Conservation (phyloP, 257 asterid genomes). For the Solanum habrochaites region DNA sequence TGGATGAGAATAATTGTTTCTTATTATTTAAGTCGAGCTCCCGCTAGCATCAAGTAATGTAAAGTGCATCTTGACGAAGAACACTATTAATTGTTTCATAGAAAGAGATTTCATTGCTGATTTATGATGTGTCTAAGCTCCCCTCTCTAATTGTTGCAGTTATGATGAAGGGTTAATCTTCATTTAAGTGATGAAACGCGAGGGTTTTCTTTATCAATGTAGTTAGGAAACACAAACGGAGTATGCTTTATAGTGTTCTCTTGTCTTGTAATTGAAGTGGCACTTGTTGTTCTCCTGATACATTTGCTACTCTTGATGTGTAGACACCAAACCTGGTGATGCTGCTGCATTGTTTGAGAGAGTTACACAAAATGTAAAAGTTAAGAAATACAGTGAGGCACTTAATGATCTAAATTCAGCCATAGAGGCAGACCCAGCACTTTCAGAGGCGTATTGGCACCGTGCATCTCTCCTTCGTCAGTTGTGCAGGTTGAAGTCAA, state of each 20-base stretch:
- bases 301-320: not conserved
- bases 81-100: not conserved
- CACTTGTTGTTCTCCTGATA: not conserved
- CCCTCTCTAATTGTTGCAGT: not conserved
- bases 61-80: not conserved
- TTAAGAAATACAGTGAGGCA: slow-evolving; percentile 80
- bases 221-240: not conserved
- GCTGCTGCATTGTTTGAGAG: slow-evolving; percentile 68
- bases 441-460: slow-evolving; percentile 73
- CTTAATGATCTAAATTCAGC: slow-evolving; percentile 79
- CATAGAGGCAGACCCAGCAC: slow-evolving; percentile 72
- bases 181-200: not conserved
- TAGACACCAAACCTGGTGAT: slow-evolving; percentile 65
- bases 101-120: not conserved
- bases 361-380: slow-evolving; percentile 62
- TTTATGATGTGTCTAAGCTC: not conserved
- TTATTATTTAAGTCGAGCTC: not conserved
- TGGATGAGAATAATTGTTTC: not conserved
- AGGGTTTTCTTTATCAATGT: not conserved
- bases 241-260: not conserved
- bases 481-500: slow-evolving; percentile 50
- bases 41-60: not conserved
- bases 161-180: not conserved
- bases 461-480: slow-evolving; percentile 78
- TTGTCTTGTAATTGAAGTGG: not conserved